Evolutionary conservation across 495 filamentous ascomycete genomes (phyloP).

Genomic region (Copromyces sp.): DNA sequence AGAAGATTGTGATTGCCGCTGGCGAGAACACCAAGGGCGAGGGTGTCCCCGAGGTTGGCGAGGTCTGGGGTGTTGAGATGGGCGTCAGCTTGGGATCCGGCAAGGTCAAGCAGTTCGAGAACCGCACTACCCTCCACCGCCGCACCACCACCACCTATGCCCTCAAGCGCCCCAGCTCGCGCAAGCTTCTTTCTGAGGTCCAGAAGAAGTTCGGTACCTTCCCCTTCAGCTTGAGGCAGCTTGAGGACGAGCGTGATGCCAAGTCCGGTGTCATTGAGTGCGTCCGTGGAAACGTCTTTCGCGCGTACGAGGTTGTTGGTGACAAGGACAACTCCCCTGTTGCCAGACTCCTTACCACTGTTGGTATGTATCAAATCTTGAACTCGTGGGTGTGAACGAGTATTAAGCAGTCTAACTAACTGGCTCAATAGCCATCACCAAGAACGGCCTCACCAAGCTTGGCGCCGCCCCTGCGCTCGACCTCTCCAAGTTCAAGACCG

Average conservation of each 20-base stretch:
- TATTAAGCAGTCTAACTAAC: constrained; percentile 8
- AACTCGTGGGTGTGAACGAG: constrained; percentile 1
- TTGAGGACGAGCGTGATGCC: constrained; percentile 91
- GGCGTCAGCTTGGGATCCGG: constrained; percentile 83
- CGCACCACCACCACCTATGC: constrained; percentile 82
- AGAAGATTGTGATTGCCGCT: constrained; percentile 92
- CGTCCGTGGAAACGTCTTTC: constrained; percentile 78
- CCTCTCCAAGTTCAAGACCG: constrained; percentile 69
- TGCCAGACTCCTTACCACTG: constrained; percentile 75
- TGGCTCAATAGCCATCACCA: constrained; percentile 71
- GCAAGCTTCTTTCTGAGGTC: constrained; percentile 82
- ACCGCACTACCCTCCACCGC: constrained; percentile 83
- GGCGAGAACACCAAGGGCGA: constrained; percentile 83
- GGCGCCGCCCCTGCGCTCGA: constrained; percentile 64
- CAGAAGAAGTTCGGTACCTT: constrained; percentile 95
- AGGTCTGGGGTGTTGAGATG: constrained; percentile 97
- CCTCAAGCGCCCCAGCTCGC: constrained; percentile 84
- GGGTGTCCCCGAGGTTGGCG: constrained; percentile 78
- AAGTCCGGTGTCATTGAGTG: constrained; percentile 96
- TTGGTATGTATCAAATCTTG: constrained; percentile 54
- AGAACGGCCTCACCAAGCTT: constrained; percentile 85
- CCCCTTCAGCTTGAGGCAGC: constrained; percentile 93
- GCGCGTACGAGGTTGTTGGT: constrained; percentile 90
- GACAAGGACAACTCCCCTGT: constrained; percentile 81
- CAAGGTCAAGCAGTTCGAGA: constrained; percentile 83